These are phyloP conservation scores for Arachis stenosperma DNA, from an alignment of 306 rosid genomes.

Conservation along the genomic window DNA sequence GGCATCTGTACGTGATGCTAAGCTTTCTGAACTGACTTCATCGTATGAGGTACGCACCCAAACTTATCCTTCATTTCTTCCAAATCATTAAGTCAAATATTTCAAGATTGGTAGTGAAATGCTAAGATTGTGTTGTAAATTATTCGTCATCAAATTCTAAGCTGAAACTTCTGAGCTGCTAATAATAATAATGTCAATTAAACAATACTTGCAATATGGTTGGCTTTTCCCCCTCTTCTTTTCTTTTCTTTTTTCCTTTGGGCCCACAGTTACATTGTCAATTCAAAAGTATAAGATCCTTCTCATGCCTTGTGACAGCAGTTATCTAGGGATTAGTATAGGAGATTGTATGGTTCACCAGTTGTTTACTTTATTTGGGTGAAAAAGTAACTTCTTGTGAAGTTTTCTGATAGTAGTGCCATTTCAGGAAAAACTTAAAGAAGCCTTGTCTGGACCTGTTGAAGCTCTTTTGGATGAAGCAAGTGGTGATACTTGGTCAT, in stretches of 20 bases:
- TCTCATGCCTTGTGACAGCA: conserved; percentile 28
- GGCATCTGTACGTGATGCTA: conserved; percentile 69
- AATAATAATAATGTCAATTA: conserved; percentile 5
- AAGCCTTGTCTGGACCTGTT: conserved; percentile 77
- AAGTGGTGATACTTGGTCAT: conserved; percentile 84
- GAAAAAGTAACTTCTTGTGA: conserved; percentile 30
- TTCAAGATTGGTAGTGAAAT: conserved; percentile 10
- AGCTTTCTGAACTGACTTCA: conserved; percentile 74
- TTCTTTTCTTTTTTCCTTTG: too few relatives aligned
- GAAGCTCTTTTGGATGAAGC: conserved; percentile 96
- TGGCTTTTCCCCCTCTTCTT: background rate
- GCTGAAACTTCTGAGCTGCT: conserved; percentile 16
- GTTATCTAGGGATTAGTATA: conserved; percentile 18
- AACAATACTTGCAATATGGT: conserved; percentile 12
- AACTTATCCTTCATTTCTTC: conserved; percentile 28
- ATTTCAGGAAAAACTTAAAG: conserved; percentile 78
- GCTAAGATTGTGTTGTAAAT: conserved; percentile 24
- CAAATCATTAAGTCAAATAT: conserved; percentile 28
- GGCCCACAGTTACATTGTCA: too few relatives aligned
- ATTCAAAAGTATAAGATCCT: background rate
- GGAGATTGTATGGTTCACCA: conserved; percentile 3
- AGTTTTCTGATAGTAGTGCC: conserved; percentile 42
- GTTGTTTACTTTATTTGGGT: conserved; percentile 23
- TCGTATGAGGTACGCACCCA: conserved; percentile 64
- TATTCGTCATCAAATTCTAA: conserved; percentile 10